Evolutionary conservation across 2,329 filamentous ascomycete species (phyloP), one percentile per base, ranked within the genome.

Genomic region (Escovopsis sp.): DNA sequence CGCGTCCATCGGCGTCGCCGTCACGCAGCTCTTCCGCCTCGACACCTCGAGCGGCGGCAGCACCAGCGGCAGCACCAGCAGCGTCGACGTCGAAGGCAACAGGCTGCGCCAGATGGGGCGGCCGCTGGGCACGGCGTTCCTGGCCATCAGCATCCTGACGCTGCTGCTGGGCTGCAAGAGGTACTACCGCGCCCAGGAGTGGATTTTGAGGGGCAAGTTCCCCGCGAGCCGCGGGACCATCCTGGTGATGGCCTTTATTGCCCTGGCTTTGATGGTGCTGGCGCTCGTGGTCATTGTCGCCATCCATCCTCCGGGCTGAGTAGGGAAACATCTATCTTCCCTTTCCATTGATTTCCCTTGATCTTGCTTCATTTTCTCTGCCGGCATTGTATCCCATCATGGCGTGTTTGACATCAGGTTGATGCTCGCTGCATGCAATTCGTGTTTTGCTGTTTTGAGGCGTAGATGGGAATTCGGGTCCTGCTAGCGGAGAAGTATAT

Each of bases 21-120:
- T 91, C 35, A 89, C 85, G 1, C 85, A 91, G 59, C 75, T 91
- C 39, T 89, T 91, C 64, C 80, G 85, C 26, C 76, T 91, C 44
- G 88, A 88, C 64, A 82, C 78, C 8, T 55, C 49, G 23, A 36
- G 38, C 11, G 6, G 28, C 28, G 7, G 28, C 28, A 9, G 11
- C 28, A 10, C 6, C 28, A 30, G 10, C 28, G 28, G 28, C 28
- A 38, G 43, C 32, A 43, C 45, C 28, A 30, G 47, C 33, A 47
- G 51, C 26, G 48, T 44, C 33, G 51, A 55, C 19, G 57, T 62
- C 35, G 54, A 57, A 28, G 59, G 59, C 43, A 56, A 63, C 36
- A 66, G 64, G 33, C 63, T 85, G 39, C 71, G 77, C 36, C 73
- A 72, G 43, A 66, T 86, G 47, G 83, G 82, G 38, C 83, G 82